phyloP scores from a whole-genome alignment of 345 rosid genomes.

The Brassica incana region DNA sequence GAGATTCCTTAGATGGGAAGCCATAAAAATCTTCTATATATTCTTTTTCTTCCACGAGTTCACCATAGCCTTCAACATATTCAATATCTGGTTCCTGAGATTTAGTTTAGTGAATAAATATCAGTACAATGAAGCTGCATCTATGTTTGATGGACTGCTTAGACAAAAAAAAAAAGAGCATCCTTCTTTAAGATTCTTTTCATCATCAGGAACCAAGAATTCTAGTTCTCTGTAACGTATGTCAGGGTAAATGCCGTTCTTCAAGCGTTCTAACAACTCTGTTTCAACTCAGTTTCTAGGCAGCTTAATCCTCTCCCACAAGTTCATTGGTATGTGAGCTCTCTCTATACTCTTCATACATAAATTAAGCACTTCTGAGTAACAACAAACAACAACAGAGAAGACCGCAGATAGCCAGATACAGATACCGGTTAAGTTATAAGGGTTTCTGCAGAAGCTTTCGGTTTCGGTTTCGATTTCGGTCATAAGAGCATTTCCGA shows the following conservation, averaged over 20 bases:
- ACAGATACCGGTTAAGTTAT: slow-evolving; percentile 88
- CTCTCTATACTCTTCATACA: slow-evolving; percentile 96
- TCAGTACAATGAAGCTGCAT: background rate
- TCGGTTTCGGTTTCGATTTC: slow-evolving; percentile 42
- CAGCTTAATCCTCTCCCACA: slow-evolving; percentile 93
- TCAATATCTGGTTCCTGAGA: slow-evolving; percentile 66
- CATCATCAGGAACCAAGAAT: no score
- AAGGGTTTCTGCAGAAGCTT: slow-evolving; percentile 87
- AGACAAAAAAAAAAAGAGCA: background rate
- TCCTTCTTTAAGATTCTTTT: slow-evolving; percentile 37
- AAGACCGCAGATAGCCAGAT: slow-evolving; percentile 62
- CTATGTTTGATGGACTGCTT: background rate
- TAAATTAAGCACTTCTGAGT: slow-evolving; percentile 76
- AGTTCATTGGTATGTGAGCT: slow-evolving; percentile 80
- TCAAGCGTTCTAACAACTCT: no score
- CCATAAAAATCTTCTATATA: slow-evolving; percentile 72
- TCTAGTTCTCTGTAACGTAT: slow-evolving; percentile 29
- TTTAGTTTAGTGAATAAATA: background rate
- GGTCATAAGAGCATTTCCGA: no score
- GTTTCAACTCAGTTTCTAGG: slow-evolving; percentile 75
- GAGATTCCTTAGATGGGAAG: slow-evolving; percentile 37
- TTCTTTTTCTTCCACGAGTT: slow-evolving; percentile 70
- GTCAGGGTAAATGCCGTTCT: slow-evolving; percentile 58
- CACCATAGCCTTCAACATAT: slow-evolving; percentile 79
- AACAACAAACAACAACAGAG: background rate